These are phyloP conservation scores for Suaeda aralocaspica DNA, from an alignment of 148 eudicot species.

Conservation along the genomic window DNA sequence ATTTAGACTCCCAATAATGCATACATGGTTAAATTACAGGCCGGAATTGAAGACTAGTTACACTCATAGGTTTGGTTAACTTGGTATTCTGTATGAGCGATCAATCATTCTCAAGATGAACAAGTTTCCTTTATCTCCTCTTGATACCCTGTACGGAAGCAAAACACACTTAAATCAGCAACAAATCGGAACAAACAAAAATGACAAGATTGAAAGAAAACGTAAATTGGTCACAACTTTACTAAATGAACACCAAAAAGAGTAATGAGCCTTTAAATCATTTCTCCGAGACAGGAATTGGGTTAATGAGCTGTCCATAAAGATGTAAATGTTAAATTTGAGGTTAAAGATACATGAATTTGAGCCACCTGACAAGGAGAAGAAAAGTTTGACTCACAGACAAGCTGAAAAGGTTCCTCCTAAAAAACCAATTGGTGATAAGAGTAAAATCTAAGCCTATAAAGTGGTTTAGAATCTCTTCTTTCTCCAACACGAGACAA, in stretches of 20 bases:
- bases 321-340: neutral
- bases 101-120: conserved; percentile 83
- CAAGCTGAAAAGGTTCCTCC: no score
- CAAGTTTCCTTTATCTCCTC: conserved; percentile 94
- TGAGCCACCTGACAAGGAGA: no score
- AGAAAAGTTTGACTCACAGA: no score
- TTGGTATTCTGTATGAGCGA: conserved; percentile 68
- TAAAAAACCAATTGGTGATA: no score
- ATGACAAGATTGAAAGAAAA: neutral
- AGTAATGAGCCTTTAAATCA: neutral
- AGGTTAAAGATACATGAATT: no score
- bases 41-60: no score
- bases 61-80: conserved; percentile 14
- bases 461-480: no score
- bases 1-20: no score
- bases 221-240: neutral
- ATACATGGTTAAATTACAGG: neutral
- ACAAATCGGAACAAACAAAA: neutral
- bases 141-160: conserved; percentile 58
- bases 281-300: neutral
- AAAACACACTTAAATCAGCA: neutral
- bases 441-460: no score
- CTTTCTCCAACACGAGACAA: no score
- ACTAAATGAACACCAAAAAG: neutral
- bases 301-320: neutral